A percentile compares a stretch with the other conserved stretches of the same genome.
These are phyloP conservation scores for Zymoseptoria tritici DNA, from an alignment of 2,329 filamentous ascomycete genomes.

Conservation along the genomic window DNA sequence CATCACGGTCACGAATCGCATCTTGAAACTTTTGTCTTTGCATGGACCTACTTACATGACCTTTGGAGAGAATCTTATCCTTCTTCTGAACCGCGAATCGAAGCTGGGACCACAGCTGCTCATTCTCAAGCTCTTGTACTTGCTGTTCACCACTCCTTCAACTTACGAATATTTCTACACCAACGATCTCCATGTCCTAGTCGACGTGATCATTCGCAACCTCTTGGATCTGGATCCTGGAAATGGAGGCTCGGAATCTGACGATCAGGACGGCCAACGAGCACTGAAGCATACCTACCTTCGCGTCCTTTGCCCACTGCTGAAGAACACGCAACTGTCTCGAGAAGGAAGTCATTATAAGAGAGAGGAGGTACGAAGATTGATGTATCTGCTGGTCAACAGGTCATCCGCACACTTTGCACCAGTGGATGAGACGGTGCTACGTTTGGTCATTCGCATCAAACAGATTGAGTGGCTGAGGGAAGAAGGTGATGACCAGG, in stretches of 20 bases:
- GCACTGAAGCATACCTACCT: constrained; percentile 86
- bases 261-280: constrained; percentile 26
- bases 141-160: constrained; percentile 83
- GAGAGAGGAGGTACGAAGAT: constrained; percentile 68
- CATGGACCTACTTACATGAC: constrained; percentile 79
- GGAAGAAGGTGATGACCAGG: constrained; percentile 27
- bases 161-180: constrained; percentile 99
- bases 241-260: constrained; percentile 33
- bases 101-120: constrained; percentile 90
- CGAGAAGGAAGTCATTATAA: constrained; percentile 81
- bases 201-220: constrained; percentile 95
- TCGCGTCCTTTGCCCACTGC: constrained; percentile 79
- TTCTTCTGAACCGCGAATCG: constrained; percentile 85
- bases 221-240: constrained; percentile 92
- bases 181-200: constrained; percentile 86
- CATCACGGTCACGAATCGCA: constrained; percentile 71
- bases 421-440: constrained; percentile 70
- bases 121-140: constrained; percentile 92
- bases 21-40: constrained; percentile 81
- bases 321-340: constrained; percentile 85
- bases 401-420: constrained; percentile 58
- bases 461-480: constrained; percentile 32
- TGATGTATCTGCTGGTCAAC: constrained; percentile 60
- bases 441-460: constrained; percentile 70
- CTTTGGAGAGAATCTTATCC: constrained; percentile 94